Evolutionary conservation across 768 basidiomycete species (phyloP).

Genomic region (Boletus edulis): DNA sequence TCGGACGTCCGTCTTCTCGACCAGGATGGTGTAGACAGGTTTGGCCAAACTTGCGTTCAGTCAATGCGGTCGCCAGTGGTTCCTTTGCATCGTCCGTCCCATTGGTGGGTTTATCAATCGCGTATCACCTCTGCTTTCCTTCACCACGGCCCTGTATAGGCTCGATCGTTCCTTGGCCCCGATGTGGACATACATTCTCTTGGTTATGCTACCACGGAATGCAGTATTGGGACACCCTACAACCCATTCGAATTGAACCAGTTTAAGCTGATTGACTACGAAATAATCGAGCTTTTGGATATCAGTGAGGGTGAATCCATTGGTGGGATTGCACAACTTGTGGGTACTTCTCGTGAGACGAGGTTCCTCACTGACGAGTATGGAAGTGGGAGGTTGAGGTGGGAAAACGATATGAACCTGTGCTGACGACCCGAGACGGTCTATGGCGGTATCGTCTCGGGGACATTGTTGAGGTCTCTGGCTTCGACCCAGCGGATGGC

Average conservation of each 20-base stretch:
- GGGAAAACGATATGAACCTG: conserved; percentile 16
- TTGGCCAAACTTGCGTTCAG: conserved; percentile 13
- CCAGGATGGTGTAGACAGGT: conserved; percentile 11
- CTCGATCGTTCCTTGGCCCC: background rate
- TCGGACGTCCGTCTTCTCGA: conserved; percentile 12
- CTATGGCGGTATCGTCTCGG: conserved; percentile 22
- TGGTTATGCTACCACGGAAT: conserved; percentile 5
- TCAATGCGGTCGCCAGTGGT: conserved; percentile 8
- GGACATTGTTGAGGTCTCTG: conserved; percentile 19
- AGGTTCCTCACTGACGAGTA: background rate
- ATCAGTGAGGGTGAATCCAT: background rate
- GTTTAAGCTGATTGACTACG: background rate
- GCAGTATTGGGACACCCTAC: conserved; percentile 3
- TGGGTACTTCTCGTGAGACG: background rate
- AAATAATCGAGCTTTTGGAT: conserved; percentile 19
- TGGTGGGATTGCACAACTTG: background rate
- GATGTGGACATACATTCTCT: background rate
- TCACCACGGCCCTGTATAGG: conserved; percentile 1
- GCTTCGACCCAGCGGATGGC: conserved; percentile 19
- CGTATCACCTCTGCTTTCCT: background rate
- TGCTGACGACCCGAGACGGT: conserved; percentile 18
- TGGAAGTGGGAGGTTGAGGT: conserved; percentile 18
- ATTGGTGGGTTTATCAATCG: conserved; percentile 1
- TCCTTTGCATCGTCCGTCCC: conserved; percentile 10
- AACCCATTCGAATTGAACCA: conserved; percentile 5